Evolutionary conservation across 78 protist genomes (phyloP), one percentile per base, ranked within the genome.

Genomic region (Blattamonas nauphoetae): DNA sequence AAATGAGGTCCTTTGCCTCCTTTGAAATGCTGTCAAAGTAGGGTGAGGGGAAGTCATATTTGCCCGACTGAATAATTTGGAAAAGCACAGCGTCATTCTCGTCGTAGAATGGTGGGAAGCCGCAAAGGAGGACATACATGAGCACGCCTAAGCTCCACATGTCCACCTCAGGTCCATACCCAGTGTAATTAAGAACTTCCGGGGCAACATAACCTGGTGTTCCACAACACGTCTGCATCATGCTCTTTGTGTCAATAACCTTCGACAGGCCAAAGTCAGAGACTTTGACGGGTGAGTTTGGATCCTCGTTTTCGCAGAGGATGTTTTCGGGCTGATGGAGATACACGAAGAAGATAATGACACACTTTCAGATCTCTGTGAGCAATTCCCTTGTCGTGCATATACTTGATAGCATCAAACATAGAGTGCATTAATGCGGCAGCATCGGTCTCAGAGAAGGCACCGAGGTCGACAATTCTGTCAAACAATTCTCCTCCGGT

Each of bases 31-130:
- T 41, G 45, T 82, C 45, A 35, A 35, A 82, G 3, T 92, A 92
- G 0, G 95, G 93, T 78, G 92, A 93, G 2, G 94, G 95, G 88
- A 94, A 93, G 78, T 93, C 91, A 85, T 88, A 95, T 63, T 89
- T 88, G 81, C 96, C 94, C 78, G 88, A 88, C 64, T 92, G 81
- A 83, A 97, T 97, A 84, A 90, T 87, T 89, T 91, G 86, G 83
- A 94, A 94, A n/a, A 96, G 89, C 64, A 79, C 93, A 38, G 93
- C 91, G 36, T 90, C 92, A 45, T 88, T 91, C 33, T 89, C 93
- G 35, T 93, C 94, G 77, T 91, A 92, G 86, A 95, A 95, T 32
- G 97, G 97, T 6, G 97, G 94, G 89, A 91, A 93, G 11, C 97
- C 97, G 85, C 94, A 89, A 45, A 94, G 91, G 71, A 94, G 85